These are phyloP conservation scores for Arabis alpina DNA, from an alignment of 345 rosid genomes.

Conservation along the genomic window DNA sequence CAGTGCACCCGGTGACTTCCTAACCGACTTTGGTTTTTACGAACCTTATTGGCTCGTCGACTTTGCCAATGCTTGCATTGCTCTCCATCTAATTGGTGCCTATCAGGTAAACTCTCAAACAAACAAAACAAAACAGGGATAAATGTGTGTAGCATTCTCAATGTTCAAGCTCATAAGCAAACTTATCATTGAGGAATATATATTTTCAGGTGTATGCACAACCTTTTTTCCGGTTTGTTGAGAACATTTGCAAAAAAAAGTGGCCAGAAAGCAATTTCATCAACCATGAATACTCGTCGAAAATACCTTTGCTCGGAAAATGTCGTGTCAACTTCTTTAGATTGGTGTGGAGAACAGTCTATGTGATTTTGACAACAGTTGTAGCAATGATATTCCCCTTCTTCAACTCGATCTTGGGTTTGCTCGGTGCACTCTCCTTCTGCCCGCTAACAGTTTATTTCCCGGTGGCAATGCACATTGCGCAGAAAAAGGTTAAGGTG, in stretches of 20 bases:
- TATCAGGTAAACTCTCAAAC: slow-evolving; percentile 76
- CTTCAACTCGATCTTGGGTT: slow-evolving; percentile 84
- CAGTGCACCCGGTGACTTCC: slow-evolving; percentile 82
- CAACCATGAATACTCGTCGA: slow-evolving; percentile 47
- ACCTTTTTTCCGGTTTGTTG: slow-evolving; percentile 69
- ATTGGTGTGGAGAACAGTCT: slow-evolving; percentile 73
- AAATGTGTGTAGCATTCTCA: not conserved
- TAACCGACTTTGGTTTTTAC: slow-evolving; percentile 86
- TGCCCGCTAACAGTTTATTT: slow-evolving; percentile 92
- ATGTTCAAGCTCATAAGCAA: not conserved
- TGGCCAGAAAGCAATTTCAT: slow-evolving; percentile 78
- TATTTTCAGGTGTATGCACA: slow-evolving; percentile 68
- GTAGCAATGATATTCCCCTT: slow-evolving; percentile 87
- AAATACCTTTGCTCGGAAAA: slow-evolving; percentile 51
- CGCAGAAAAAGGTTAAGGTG: slow-evolving; percentile 51
- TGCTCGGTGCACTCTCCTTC: slow-evolving; percentile 74
- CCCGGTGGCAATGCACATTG: slow-evolving; percentile 85
- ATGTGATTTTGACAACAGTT: slow-evolving; percentile 63
- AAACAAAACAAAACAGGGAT: not conserved
- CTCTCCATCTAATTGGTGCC: slow-evolving; percentile 78
- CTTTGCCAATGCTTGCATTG: slow-evolving; percentile 83
- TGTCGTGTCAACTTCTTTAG: slow-evolving; percentile 61
- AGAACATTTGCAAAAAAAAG: slow-evolving; percentile 45
- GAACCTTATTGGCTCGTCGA: slow-evolving; percentile 90
- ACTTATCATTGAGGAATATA: not conserved